A percentile compares a stretch with the other conserved stretches of the same genome.
phyloP scores from a whole-genome alignment of 495 filamentous ascomycete genomes.

The Talaromyces stipitatus region DNA sequence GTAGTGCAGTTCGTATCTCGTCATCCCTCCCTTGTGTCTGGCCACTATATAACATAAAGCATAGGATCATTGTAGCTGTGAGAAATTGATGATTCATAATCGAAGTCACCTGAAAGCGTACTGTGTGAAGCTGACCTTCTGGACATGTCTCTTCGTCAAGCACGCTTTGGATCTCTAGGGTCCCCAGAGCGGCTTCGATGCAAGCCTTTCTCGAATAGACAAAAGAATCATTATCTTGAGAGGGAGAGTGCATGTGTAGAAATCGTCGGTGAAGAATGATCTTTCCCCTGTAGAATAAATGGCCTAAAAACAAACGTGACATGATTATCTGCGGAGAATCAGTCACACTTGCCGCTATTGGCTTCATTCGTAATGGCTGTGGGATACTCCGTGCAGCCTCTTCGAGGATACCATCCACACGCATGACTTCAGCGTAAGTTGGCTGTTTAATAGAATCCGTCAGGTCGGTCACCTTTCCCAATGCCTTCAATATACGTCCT shows the following conservation, averaged over 20 bases:
- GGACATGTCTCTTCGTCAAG: not conserved
- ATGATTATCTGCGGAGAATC: not conserved
- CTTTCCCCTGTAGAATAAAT: not conserved
- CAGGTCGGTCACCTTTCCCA: slow-evolving; percentile 34
- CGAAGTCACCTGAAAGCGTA: not conserved
- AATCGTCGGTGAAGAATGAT: not conserved
- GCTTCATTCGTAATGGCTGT: not conserved
- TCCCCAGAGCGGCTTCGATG: not conserved
- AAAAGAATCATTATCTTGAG: not conserved
- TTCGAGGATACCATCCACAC: not conserved
- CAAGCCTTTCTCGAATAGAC: not conserved
- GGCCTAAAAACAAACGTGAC: not conserved
- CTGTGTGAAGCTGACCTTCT: not conserved
- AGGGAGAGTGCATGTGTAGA: not conserved
- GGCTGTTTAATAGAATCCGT: slow-evolving; percentile 22
- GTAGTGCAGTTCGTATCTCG: slow-evolving; percentile 17
- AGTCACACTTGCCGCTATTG: not conserved
- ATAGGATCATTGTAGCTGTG: slow-evolving; percentile 2
- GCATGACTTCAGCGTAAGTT: slow-evolving; percentile 24
- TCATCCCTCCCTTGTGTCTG: slow-evolving; percentile 7
- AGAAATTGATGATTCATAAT: not conserved
- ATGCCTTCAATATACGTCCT: too few relatives aligned
- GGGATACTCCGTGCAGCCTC: not conserved
- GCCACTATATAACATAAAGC: slow-evolving; percentile 19
- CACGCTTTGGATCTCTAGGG: not conserved